These are phyloP conservation scores for Magnolia kwangsiensis DNA, from an alignment of 164 flowering plant genomes.

Conservation along the genomic window DNA sequence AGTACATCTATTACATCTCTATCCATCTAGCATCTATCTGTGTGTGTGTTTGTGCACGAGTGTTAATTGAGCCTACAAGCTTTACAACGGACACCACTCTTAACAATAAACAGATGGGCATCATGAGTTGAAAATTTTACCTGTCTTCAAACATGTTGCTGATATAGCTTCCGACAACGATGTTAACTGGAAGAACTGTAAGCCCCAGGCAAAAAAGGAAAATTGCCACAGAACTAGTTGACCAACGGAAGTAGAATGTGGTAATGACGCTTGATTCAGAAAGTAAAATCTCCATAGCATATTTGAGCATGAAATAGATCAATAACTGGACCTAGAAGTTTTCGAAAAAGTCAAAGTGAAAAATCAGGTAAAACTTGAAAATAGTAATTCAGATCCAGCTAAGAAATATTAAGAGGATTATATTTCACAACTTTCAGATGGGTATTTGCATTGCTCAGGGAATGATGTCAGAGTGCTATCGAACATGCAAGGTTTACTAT, in stretches of 20 bases:
- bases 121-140: constrained; percentile 22
- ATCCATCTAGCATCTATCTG: too few relatives aligned
- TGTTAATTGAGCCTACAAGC: neutral
- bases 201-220: constrained; percentile 84
- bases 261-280: constrained; percentile 83
- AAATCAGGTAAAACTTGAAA: neutral
- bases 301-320: constrained; percentile 87
- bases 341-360: neutral
- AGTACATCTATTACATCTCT: too few relatives aligned
- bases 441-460: neutral
- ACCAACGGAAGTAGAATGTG: constrained; percentile 66
- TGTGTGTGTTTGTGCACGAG: too few relatives aligned
- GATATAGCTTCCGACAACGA: constrained; percentile 71
- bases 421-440: neutral
- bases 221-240: constrained; percentile 60
- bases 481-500: too few relatives aligned
- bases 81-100: neutral
- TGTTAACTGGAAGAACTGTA: constrained; percentile 82
- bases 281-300: constrained; percentile 79
- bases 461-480: too few relatives aligned
- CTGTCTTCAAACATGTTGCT: constrained; percentile 84
- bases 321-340: constrained; percentile 62
- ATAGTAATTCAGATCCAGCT: neutral
- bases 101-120: neutral
- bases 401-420: too few relatives aligned